Evolutionary conservation across 768 basidiomycete species (phyloP).

Genomic region (Collybia sp.): DNA sequence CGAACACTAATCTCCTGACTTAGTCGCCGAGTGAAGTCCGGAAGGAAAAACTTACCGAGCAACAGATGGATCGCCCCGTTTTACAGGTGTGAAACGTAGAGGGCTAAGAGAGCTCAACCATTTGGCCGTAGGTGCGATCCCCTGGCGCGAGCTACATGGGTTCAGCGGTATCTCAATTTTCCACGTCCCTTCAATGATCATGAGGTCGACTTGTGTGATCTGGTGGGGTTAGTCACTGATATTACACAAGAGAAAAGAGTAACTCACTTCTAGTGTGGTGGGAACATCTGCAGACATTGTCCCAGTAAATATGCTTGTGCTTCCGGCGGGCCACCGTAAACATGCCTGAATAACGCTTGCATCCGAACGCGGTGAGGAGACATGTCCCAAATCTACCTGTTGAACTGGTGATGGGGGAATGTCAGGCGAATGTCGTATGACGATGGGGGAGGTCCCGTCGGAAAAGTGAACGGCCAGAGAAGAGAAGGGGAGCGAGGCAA

Average conservation of each 20-base stretch:
- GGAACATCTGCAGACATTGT: slow-evolving; percentile 47
- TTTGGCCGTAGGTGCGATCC: slow-evolving; percentile 23
- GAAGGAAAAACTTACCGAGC: slow-evolving; percentile 37
- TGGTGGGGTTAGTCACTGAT: slow-evolving; percentile 9
- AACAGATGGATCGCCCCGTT: slow-evolving; percentile 38
- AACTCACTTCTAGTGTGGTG: slow-evolving; percentile 47
- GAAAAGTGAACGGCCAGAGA: slow-evolving; percentile 60
- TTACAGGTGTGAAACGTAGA: slow-evolving; percentile 46
- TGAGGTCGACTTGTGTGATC: slow-evolving; percentile 44
- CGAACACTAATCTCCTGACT: slow-evolving; percentile 40
- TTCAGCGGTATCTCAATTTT: slow-evolving; percentile 57
- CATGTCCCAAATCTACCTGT: slow-evolving; percentile 42
- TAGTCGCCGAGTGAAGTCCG: slow-evolving; percentile 2
- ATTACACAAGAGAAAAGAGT: slow-evolving; percentile 1
- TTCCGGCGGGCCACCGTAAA: slow-evolving; percentile 56
- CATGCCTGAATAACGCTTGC: slow-evolving; percentile 26
- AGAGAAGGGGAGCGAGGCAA: slow-evolving; percentile 58
- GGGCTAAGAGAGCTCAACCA: slow-evolving; percentile 63
- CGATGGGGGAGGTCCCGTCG: slow-evolving; percentile 36
- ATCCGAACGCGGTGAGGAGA: slow-evolving; percentile 14
- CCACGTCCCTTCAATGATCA: slow-evolving; percentile 61
- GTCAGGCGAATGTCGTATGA: slow-evolving; percentile 39
- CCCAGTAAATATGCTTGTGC: slow-evolving; percentile 57
- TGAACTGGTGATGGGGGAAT: slow-evolving; percentile 22
- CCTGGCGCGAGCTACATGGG: slow-evolving; percentile 31